phyloP scores from a whole-genome alignment of 805 yeast genomes.

The Candida nanaspora region DNA sequence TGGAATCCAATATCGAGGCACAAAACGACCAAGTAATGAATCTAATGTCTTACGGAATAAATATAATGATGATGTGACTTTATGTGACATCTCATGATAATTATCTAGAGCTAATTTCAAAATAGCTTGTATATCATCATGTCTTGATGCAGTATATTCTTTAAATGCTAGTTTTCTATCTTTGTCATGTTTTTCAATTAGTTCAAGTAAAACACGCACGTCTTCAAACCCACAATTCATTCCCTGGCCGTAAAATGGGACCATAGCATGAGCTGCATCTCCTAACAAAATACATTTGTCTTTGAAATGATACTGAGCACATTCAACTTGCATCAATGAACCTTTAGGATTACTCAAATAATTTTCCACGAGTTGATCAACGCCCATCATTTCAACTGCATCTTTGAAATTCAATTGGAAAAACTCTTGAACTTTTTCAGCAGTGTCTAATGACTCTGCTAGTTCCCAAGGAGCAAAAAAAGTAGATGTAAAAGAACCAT shows the following conservation, averaged over 20 bases:
- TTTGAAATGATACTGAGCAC: constrained; percentile 59
- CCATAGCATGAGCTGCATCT: constrained; percentile 96
- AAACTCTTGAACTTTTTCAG: constrained; percentile 39
- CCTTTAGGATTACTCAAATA: constrained; percentile 64
- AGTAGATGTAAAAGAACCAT: constrained; percentile 85
- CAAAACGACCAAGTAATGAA: constrained; percentile 46
- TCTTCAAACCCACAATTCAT: constrained; percentile 97
- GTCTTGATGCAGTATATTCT: constrained; percentile 47
- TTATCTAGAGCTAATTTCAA: constrained; percentile 72
- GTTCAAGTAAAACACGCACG: constrained; percentile 56
- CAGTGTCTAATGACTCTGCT: constrained; percentile 44
- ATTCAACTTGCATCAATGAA: constrained; percentile 64
- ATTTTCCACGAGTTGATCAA: constrained; percentile 39
- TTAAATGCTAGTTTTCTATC: constrained; percentile 44
- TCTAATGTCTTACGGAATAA: constrained; percentile 65
- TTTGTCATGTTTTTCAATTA: constrained; percentile 30
- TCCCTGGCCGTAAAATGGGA: constrained; percentile 97
- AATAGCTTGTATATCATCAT: constrained; percentile 66
- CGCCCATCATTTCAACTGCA: constrained; percentile 63
- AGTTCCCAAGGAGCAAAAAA: constrained; percentile 76
- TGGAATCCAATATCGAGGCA: constrained; percentile 72
- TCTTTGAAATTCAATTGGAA: constrained; percentile 64
- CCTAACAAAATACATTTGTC: constrained; percentile 69
- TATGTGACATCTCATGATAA: constrained; percentile 81
- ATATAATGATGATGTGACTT: constrained; percentile 57